Conservation (phyloP, 2,329 filamentous ascomycete species). For the Fusarium pseudocircinatum region DNA sequence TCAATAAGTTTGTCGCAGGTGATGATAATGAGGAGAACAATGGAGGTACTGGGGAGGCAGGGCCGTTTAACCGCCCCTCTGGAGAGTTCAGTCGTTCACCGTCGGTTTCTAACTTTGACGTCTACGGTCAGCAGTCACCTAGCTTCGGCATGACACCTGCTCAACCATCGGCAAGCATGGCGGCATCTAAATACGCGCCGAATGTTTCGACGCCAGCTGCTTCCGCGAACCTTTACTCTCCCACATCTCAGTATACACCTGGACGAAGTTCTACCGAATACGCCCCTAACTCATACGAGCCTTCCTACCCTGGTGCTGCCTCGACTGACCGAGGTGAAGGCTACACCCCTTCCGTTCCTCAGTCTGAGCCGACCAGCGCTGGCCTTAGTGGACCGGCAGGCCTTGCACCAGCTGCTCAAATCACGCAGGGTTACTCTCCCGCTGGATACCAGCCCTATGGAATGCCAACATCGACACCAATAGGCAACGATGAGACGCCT, state of each 20-base stretch:
- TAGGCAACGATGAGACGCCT: constrained; percentile 11
- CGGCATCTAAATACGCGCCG: constrained; percentile 53
- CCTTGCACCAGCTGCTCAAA: constrained; percentile 41
- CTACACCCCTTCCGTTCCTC: constrained; percentile 33
- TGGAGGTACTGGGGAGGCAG: constrained; percentile 69
- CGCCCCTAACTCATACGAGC: constrained; percentile 50
- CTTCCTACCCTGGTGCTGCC: constrained; percentile 38
- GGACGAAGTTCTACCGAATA: constrained; percentile 46
- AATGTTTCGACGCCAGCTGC: constrained; percentile 26
- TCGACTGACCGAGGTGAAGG: constrained; percentile 20
- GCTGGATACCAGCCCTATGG: constrained; percentile 46
- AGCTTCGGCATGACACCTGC: constrained; percentile 44
- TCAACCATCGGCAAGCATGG: constrained; percentile 48
- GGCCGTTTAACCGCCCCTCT: constrained; percentile 84
- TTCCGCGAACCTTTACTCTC: constrained; percentile 44
- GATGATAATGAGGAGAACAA: constrained; percentile 88
- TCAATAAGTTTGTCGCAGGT: constrained; percentile 95
- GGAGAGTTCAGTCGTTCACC: constrained; percentile 79
- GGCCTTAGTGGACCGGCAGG: constrained; percentile 16
- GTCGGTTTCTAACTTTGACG: constrained; percentile 75
- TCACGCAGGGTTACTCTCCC: constrained; percentile 31
- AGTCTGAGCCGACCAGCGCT: constrained; percentile 14
- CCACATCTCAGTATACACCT: constrained; percentile 63
- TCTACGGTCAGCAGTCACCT: constrained; percentile 69
- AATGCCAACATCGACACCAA: constrained; percentile 35